phyloP scores from a whole-genome alignment of 345 rosid genomes.

The Triadica sebifera region DNA sequence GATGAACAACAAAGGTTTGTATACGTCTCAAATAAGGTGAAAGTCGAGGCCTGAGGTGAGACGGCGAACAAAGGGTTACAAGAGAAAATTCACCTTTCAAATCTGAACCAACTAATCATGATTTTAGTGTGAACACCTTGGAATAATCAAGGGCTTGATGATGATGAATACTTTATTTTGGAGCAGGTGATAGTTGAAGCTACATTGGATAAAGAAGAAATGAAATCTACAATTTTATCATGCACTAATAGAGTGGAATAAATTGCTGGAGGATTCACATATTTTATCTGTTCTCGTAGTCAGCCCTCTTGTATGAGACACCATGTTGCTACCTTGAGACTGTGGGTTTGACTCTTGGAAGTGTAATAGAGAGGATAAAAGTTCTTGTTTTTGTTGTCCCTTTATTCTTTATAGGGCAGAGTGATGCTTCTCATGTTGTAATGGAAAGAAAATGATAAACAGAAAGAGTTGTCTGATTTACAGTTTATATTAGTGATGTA shows the following conservation, averaged over 20 bases:
- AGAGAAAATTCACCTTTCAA: background rate
- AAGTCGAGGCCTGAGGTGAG: background rate
- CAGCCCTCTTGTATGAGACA: background rate
- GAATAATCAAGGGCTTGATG: background rate
- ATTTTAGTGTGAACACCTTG: background rate
- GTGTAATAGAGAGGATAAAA: background rate
- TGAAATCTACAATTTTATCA: constrained; percentile 69
- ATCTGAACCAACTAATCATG: background rate
- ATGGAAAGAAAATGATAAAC: background rate
- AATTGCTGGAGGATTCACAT: constrained; percentile 11
- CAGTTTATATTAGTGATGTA: background rate
- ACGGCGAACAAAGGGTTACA: too few relatives aligned
- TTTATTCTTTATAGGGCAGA: background rate
- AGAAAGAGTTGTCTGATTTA: background rate
- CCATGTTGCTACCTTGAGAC: background rate
- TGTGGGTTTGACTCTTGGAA: background rate
- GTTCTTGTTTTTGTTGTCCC: background rate
- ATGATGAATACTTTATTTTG: constrained; percentile 7
- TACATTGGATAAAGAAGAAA: constrained; percentile 67
- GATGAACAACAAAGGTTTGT: too few relatives aligned
- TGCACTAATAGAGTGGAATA: constrained; percentile 77
- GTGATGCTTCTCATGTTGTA: background rate
- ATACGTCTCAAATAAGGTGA: too few relatives aligned
- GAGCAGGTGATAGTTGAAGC: constrained; percentile 76
- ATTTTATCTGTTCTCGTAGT: background rate